Conservation (phyloP, 108 stramenopile genomes). For the Stephanodiscus minutulus region DNA sequence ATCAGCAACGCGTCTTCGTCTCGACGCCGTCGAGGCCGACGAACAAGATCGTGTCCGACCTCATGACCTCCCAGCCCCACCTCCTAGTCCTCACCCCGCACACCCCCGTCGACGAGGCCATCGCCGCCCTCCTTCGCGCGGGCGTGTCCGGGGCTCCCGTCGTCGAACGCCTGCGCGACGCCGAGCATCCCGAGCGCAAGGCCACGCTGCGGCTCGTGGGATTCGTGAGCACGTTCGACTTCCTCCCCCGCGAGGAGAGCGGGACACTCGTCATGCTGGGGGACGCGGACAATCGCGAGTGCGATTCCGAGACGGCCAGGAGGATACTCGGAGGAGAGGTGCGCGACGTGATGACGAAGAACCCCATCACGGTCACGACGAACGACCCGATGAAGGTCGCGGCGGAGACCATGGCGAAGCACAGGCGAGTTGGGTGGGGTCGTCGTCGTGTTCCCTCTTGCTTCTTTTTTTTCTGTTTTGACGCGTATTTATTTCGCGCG, state of each 20-base stretch:
- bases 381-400: conserved; percentile 53
- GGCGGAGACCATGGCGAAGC: conserved; percentile 48
- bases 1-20: conserved; percentile 37
- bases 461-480: neutral
- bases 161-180: conserved; percentile 37
- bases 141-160: conserved; percentile 51
- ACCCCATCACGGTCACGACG: conserved; percentile 38
- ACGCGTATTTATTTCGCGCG: neutral
- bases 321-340: conserved; percentile 47
- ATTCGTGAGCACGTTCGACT: conserved; percentile 49
- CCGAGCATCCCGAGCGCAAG: conserved; percentile 22
- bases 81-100: conserved; percentile 37
- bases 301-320: conserved; percentile 44
- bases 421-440: conserved; percentile 13
- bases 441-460: too few relatives aligned
- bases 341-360: conserved; percentile 38
- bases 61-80: conserved; percentile 38
- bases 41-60: conserved; percentile 43
- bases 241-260: conserved; percentile 45
- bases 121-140: conserved; percentile 29
- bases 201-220: conserved; percentile 35
- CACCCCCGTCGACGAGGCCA: conserved; percentile 48
- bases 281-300: conserved; percentile 37
- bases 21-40: conserved; percentile 26
- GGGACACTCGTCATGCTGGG: conserved; percentile 37